phyloP scores from a whole-genome alignment of 2,329 filamentous ascomycete genomes.

The Stagonosporopsis vannaccii region DNA sequence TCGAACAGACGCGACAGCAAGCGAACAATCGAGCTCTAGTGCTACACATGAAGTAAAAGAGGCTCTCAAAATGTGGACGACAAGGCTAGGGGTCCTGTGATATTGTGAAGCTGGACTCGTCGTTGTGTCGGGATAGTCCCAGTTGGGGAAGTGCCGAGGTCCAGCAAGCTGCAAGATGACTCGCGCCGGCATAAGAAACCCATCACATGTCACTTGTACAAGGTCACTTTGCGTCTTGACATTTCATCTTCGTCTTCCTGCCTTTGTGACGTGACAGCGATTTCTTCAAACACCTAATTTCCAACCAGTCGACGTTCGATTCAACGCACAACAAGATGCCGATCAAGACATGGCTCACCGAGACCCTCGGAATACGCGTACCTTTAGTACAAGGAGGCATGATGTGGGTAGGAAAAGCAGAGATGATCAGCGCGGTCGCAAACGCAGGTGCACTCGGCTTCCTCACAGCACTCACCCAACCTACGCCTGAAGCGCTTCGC shows the following conservation, averaged over 20 bases:
- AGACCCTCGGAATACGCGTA: constrained; percentile 31
- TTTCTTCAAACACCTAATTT: not conserved
- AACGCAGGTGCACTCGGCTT: constrained; percentile 62
- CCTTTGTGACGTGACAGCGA: not conserved
- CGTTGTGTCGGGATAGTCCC: not conserved
- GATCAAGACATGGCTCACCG: constrained; percentile 41
- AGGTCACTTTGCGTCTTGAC: not conserved
- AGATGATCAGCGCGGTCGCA: constrained; percentile 61
- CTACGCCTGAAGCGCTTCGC: constrained; percentile 36
- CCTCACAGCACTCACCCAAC: constrained; percentile 56
- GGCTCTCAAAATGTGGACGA: not conserved
- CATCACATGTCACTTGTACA: constrained; percentile 11
- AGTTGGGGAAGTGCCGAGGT: constrained; percentile 13
- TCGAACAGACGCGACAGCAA: not conserved
- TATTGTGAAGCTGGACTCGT: not conserved
- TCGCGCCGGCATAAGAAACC: constrained; percentile 12
- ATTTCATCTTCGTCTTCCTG: not conserved
- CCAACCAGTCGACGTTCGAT: not conserved
- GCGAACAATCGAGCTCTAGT: not conserved
- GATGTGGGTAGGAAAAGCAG: constrained; percentile 64
- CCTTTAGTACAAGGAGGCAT: constrained; percentile 49
- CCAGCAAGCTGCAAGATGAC: constrained; percentile 8
- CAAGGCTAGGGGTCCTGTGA: not conserved
- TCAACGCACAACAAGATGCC: constrained; percentile 24
- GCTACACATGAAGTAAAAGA: not conserved